Base-by-base conservation (phyloP, 2,329 filamentous ascomycete species). In the Neocatenulostroma microsporum region DNA sequence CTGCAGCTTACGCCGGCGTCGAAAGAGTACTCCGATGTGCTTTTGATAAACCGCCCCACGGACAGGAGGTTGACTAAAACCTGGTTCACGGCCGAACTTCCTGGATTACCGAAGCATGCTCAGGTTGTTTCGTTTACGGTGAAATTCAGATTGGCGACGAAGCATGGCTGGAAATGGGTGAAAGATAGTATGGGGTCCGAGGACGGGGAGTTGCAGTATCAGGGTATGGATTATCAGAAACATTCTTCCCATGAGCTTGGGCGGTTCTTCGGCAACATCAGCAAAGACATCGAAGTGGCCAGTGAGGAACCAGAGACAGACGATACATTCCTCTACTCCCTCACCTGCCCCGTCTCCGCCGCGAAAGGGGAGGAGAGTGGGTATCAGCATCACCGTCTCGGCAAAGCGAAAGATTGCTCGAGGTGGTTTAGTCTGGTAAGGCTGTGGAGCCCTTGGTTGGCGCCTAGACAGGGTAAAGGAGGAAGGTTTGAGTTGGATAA, bases 341-440 rank as follows among this genome's bases (percentile, higher is more conserved):
- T 88, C 14, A 69, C 74, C 18, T 64, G 72, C 10, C 60, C 65
- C 0, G 70, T 84, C 2, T 58, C 64, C 23, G 63, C 73, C 4
- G 76, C 78, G 1, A 62, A 72, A 14, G 73, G 69, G 1, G 68
- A 76, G 25, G 57, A 67, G 3, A 82, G 85, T 3, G 68, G 73
- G 0, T 69, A 71, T 36, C 72, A 69, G 20, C 64, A 71, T 31
- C 57, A 78, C 20, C 60, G 65, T 2, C 61, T 93, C 1, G 85
- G 85, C 1, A 62, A 64, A 1, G 81, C 84, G 0, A 80, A 73
- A 51, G 72, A 74, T 27, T 62, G 74, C 34, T 72, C 73, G 54
- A 80, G 82, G 49, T 94, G 86, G 78, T 89, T 94, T 56, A 78
- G 84, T 6, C 63, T 94, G 10, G 79, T 93, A 4, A 77, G 87